Evolutionary conservation across 2,329 filamentous ascomycete genomes (phyloP).

Genomic region (Neoascochyta sp.): DNA sequence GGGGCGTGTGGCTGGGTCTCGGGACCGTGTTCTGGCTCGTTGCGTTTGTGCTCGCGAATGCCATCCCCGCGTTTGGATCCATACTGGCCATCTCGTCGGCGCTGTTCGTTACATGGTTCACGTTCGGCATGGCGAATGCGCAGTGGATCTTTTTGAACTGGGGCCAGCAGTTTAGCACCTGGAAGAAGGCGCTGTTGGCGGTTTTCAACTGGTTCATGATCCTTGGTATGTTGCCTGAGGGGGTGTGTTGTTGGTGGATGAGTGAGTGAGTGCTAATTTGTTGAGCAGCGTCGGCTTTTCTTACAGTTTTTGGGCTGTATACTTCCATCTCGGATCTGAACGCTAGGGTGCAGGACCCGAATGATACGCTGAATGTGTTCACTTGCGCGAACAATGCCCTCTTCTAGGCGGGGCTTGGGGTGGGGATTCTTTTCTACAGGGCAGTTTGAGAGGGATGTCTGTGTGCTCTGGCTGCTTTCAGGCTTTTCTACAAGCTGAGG

Average conservation of each 20-base stretch:
- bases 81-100: slow-evolving; percentile 58
- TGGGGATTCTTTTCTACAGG: no score
- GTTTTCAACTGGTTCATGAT: slow-evolving; percentile 13
- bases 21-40: slow-evolving; percentile 52
- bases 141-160: slow-evolving; percentile 32
- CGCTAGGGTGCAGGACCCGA: slow-evolving; percentile 3
- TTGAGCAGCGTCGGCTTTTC: slow-evolving; percentile 3
- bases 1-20: slow-evolving; percentile 32
- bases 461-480: no score
- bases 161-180: slow-evolving; percentile 34
- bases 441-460: neutral
- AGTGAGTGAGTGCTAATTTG: no score
- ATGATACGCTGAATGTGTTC: slow-evolving; percentile 3
- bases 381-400: slow-evolving; percentile 6
- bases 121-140: slow-evolving; percentile 33
- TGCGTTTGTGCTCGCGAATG: slow-evolving; percentile 63
- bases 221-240: neutral
- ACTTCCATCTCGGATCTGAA: slow-evolving; percentile 4
- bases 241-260: no score
- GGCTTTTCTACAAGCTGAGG: no score
- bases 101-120: slow-evolving; percentile 64
- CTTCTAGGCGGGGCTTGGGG: slow-evolving; percentile 1
- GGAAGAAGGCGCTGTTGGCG: slow-evolving; percentile 14
- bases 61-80: slow-evolving; percentile 63
- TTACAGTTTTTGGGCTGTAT: slow-evolving; percentile 4